Conservation (phyloP, 1,139 yeast species). For the Suhomyces yuchorum region DNA sequence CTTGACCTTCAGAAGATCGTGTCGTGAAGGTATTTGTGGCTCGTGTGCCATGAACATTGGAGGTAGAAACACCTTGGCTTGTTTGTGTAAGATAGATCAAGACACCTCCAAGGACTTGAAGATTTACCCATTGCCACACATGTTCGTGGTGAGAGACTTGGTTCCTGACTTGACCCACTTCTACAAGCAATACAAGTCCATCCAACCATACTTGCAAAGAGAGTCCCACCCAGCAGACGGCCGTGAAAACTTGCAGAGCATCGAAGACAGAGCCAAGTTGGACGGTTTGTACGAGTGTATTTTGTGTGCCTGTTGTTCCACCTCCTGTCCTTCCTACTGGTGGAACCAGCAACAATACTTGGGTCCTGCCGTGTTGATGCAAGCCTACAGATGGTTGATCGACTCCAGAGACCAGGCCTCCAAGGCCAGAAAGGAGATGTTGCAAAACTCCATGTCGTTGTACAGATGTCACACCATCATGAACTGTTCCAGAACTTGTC, state of each 20-base stretch:
- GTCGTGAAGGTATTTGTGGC: constrained; percentile 99
- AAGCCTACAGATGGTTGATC: constrained; percentile 97
- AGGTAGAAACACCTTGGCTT: constrained; percentile 94
- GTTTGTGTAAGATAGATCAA: constrained; percentile 90
- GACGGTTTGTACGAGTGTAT: constrained; percentile 98
- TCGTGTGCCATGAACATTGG: constrained; percentile 99
- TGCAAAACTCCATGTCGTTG: constrained; percentile 95
- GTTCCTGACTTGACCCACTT: constrained; percentile 98
- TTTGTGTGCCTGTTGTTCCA: constrained; percentile 97
- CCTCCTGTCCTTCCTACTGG: constrained; percentile 99
- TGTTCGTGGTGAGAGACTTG: constrained; percentile 95
- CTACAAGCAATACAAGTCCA: constrained; percentile 97
- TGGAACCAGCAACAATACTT: constrained; percentile 99
- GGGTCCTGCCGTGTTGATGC: constrained; percentile 99
- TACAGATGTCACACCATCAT: constrained; percentile 99
- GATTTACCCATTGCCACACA: constrained; percentile 97
- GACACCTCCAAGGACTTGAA: constrained; percentile 74
- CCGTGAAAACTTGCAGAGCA: constrained; percentile 86
- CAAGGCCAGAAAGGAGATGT: constrained; percentile 76
- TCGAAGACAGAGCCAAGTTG: constrained; percentile 92
- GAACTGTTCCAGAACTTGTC: constrained; percentile 98
- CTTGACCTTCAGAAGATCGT: constrained; percentile 93
- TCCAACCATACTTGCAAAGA: constrained; percentile 95
- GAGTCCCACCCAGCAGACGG: constrained; percentile 82
- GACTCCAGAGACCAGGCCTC: constrained; percentile 96